A percentile compares a stretch with the other conserved stretches of the same genome.
Evolutionary conservation across 2,329 filamentous ascomycete species (phyloP).

Genomic region (Botrytis galanthina): DNA sequence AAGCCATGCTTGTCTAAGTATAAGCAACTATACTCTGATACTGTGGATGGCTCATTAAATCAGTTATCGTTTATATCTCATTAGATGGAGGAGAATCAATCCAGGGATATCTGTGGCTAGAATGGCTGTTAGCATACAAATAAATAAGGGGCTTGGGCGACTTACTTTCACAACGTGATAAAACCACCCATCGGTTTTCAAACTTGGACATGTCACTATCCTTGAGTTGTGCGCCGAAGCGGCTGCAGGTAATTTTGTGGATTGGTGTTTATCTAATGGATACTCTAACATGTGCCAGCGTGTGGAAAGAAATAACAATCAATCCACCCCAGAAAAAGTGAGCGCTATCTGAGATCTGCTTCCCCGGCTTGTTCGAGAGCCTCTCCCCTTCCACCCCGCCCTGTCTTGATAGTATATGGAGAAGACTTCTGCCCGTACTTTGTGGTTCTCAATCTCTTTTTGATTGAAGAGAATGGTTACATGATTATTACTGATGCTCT

Average conservation of each 20-base stretch:
- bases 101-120: background rate
- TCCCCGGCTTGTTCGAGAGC: constrained; percentile 53
- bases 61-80: constrained; percentile 21
- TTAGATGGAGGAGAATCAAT: background rate
- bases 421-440: constrained; percentile 35
- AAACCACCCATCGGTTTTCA: background rate
- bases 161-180: background rate
- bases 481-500: no score
- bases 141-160: background rate
- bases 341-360: constrained; percentile 49
- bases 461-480: no score
- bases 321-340: constrained; percentile 60
- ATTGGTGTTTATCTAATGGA: constrained; percentile 54
- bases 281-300: constrained; percentile 42
- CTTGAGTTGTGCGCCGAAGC: constrained; percentile 1
- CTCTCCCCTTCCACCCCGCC: constrained; percentile 31
- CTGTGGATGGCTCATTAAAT: constrained; percentile 24
- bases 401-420: constrained; percentile 47
- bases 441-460: constrained; percentile 28
- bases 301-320: constrained; percentile 41
- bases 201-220: background rate
- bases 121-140: background rate
- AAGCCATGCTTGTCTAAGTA: background rate
- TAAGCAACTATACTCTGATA: constrained; percentile 19
- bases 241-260: constrained; percentile 44